Conservation (phyloP, 2,329 filamentous ascomycete species). For the Penicillium sp. region DNA sequence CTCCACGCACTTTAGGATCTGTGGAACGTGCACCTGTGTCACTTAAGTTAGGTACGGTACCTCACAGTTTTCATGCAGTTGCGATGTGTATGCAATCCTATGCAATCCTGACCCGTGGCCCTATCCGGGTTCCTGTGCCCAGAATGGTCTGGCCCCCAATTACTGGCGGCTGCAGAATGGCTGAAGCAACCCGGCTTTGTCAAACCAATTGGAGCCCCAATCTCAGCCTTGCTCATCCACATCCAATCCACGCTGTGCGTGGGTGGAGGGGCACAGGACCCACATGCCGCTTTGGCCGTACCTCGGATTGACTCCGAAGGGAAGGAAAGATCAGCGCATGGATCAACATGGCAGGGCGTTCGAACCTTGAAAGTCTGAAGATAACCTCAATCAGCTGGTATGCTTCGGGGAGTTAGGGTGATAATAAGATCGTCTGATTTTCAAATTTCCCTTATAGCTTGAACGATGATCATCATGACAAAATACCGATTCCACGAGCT, state of each 20-base stretch:
- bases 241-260: constrained; percentile 12
- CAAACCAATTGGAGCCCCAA: constrained; percentile 7
- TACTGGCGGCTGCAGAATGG: constrained; percentile 5
- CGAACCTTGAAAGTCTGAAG: background rate
- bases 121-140: background rate
- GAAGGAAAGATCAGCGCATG: constrained; percentile 12
- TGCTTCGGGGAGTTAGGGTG: background rate
- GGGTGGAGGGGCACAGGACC: constrained; percentile 13
- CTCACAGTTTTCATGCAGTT: constrained; percentile 11
- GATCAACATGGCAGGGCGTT: constrained; percentile 6
- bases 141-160: constrained; percentile 8
- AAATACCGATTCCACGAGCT: background rate
- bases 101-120: background rate
- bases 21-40: constrained; percentile 8
- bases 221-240: constrained; percentile 13
- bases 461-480: background rate
- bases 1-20: constrained; percentile 7
- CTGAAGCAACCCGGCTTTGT: constrained; percentile 8
- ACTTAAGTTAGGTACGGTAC: constrained; percentile 8
- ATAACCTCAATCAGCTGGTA: background rate
- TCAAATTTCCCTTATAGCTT: background rate
- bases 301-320: constrained; percentile 17
- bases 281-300: constrained; percentile 22
- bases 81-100: background rate
- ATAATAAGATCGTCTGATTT: background rate